Percentiles rank a stretch among this genome's conserved stretches.
These are phyloP conservation scores for Glebionis coronaria DNA, from an alignment of 129 eudicot genomes.

Conservation along the genomic window DNA sequence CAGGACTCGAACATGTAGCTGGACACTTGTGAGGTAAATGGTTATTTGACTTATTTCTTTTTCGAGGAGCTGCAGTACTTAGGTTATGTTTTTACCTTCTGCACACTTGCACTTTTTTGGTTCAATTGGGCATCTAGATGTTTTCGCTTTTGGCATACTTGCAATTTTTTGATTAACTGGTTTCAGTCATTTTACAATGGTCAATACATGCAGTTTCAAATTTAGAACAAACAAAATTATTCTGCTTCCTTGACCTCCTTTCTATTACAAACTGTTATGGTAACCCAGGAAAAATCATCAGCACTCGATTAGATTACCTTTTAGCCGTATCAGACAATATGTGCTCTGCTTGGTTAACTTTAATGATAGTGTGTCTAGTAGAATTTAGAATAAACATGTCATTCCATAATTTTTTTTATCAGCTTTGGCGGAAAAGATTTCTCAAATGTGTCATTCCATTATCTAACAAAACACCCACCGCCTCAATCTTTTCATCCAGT, in stretches of 20 bases:
- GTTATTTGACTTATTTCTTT: too few species aligned
- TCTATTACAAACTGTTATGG: too few species aligned
- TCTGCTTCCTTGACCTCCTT: slow-evolving; percentile 12
- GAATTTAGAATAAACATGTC: too few species aligned
- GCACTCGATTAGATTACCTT: not conserved
- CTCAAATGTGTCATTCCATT: too few species aligned
- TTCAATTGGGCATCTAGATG: too few species aligned
- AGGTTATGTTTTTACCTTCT: slow-evolving; percentile 15
- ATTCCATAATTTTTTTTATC: too few species aligned
- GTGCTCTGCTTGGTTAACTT: slow-evolving; percentile 8
- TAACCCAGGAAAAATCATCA: too few species aligned
- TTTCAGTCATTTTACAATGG: not conserved
- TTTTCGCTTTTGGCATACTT: too few species aligned
- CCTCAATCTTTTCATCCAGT: too few species aligned
- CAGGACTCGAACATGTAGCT: not conserved
- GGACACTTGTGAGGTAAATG: slow-evolving; percentile 12
- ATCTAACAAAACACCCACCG: too few species aligned
- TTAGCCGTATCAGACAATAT: not conserved
- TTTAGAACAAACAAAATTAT: not conserved
- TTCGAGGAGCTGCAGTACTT: not conserved
- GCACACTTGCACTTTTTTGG: too few species aligned
- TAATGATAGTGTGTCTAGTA: not conserved
- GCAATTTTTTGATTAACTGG: slow-evolving; percentile 1
- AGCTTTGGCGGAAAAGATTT: too few species aligned
- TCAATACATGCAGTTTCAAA: not conserved